Evolutionary conservation across 352 stramenopile species (phyloP), one percentile per base, ranked within the genome.

Genomic region (Pythium folliculosum): DNA sequence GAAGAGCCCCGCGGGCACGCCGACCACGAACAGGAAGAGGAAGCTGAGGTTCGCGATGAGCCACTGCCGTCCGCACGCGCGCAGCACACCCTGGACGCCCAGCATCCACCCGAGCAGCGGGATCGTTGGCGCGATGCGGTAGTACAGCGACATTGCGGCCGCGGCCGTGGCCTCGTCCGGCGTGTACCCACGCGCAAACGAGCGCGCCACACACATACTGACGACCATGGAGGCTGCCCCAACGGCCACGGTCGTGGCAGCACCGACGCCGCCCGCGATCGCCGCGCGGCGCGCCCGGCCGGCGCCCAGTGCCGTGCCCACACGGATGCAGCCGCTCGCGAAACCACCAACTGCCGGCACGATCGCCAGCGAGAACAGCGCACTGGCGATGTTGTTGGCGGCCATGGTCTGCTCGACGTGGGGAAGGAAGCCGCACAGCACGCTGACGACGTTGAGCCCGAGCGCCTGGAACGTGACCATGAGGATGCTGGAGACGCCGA

Each of bases 241-340:
- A 37, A 67, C 72, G 45, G 77, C 58, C 0, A 84, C 59, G 7
- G 63, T 64, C 7, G 38, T 32, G 14, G 9, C 53, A 1, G 30
- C 23, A 9, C 32, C 30, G 1, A 87, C 65, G 32, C 76, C 58
- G 32, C 76, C 76, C 25, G 77, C 76, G 60, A 88, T 47, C 14
- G 60, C 60, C 2, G 80, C 82, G 25, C 82, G 75, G 2, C 69
- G 72, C 9, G 80, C 68, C 17, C 84, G 69, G 17, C 77, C 74
- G n/a, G 77, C 78, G 27, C 82, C 82, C 13, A 87, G 63, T 21
- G 82, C 80, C 25, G 85, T 91, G 25, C 82, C 82, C 22, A 91
- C 81, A 37, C 78, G 77, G 40, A 89, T 78, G 32, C 75, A 75
- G 14, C 80, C 82, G 5, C 75, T 75, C 12, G 82, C 66, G n/a